A percentile compares a stretch with the other conserved stretches of the same genome.
phyloP scores from a whole-genome alignment of 345 rosid genomes.

The Citrus glauca region DNA sequence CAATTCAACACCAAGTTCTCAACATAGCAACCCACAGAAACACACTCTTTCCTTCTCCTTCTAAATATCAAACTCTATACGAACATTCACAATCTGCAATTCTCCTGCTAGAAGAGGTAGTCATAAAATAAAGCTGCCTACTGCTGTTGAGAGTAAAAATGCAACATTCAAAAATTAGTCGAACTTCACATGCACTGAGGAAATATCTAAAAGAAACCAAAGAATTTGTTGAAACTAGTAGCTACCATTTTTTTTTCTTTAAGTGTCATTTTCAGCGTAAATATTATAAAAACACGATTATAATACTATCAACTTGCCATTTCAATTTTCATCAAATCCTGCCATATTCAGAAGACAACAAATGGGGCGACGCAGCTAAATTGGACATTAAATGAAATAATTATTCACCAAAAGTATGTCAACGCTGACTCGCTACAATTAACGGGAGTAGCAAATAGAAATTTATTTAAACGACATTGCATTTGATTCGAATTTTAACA shows the following conservation, averaged over 20 bases:
- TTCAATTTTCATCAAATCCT: background rate
- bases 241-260: background rate
- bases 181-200: background rate
- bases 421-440: background rate
- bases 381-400: background rate
- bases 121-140: background rate
- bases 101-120: background rate
- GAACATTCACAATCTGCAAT: background rate
- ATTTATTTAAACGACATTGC: background rate
- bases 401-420: background rate
- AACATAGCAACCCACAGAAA: slow-evolving; percentile 12
- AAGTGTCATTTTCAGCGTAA: background rate
- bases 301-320: background rate
- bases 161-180: background rate
- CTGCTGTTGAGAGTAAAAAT: background rate
- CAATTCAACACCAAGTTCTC: slow-evolving; percentile 7
- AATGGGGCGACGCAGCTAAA: background rate
- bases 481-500: background rate
- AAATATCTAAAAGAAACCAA: background rate
- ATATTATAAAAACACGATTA: background rate
- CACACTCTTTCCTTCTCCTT: background rate
- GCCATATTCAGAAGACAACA: background rate
- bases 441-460: background rate
- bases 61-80: background rate
- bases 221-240: background rate